Evolutionary conservation across 768 basidiomycete genomes (phyloP).

Genomic region (Mrakia blollopis): DNA sequence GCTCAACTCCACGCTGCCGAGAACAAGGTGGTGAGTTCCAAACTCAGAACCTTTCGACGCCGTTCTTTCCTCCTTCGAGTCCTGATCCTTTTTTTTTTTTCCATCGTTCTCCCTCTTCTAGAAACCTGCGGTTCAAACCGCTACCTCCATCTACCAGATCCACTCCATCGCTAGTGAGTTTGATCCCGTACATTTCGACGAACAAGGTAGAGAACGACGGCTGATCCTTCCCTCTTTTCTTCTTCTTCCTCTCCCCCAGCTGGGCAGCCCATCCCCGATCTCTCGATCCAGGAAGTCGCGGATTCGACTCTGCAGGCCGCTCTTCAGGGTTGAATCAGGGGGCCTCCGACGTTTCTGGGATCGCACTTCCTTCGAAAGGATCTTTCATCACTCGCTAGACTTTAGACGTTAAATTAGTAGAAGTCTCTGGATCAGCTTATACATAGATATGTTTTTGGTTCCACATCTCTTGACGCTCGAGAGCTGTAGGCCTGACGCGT

Average conservation of each 20-base stretch:
- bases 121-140: not conserved
- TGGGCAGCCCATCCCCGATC: not conserved
- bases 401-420: too few relatives aligned
- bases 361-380: too few relatives aligned
- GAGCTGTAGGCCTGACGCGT: too few relatives aligned
- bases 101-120: not conserved
- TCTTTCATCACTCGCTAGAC: too few relatives aligned
- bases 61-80: not conserved
- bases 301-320: too few relatives aligned
- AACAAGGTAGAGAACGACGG: too few relatives aligned
- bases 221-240: not conserved
- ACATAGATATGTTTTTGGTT: too few relatives aligned
- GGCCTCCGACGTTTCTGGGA: too few relatives aligned
- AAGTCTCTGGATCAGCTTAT: too few relatives aligned
- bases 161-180: not conserved
- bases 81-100: not conserved
- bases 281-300: not conserved
- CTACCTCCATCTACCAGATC: not conserved
- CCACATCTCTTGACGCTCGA: too few relatives aligned
- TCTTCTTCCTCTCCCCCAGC: not conserved
- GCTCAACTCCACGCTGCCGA: slow-evolving; percentile 35
- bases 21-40: slow-evolving; percentile 33
- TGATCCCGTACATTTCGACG: not conserved
- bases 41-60: not conserved
- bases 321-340: too few relatives aligned